A percentile compares a stretch with the other conserved stretches of the same genome.
Evolutionary conservation across 139 green algal genomes (phyloP).

Genomic region (Trebouxia sp.): DNA sequence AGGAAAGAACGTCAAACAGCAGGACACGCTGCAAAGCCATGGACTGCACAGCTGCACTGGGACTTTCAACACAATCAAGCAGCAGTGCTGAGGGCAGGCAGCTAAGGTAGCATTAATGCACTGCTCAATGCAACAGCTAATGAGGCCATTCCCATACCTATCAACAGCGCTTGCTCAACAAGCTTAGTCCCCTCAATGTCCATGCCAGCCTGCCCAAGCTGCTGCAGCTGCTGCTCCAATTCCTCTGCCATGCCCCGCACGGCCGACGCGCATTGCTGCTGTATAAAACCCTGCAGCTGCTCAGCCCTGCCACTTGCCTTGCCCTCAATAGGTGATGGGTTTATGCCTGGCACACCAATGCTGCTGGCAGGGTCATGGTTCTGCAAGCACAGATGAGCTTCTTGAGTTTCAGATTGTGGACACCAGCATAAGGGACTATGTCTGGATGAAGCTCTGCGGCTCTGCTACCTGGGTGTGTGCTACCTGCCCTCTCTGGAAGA

Average conservation of each 20-base stretch:
- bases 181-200: slow-evolving; percentile 11
- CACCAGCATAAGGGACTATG: no score
- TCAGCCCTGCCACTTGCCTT: neutral
- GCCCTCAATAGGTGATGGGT: neutral
- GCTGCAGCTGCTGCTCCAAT: slow-evolving; percentile 38
- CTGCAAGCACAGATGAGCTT: neutral
- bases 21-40: no score
- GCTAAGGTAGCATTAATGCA: no score
- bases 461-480: no score
- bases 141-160: slow-evolving; percentile 37
- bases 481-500: no score
- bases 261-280: slow-evolving; percentile 41
- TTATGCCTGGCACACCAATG: neutral
- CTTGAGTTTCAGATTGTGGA: no score
- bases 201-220: slow-evolving; percentile 25
- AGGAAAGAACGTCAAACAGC: no score
- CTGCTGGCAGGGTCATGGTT: neutral
- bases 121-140: no score
- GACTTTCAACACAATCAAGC: no score
- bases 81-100: no score
- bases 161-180: slow-evolving; percentile 65
- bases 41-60: no score
- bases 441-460: no score
- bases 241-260: slow-evolving; percentile 25
- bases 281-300: neutral